Conservation (phyloP, 148 eudicot species). For the Mesembryanthemum crystallinum region DNA sequence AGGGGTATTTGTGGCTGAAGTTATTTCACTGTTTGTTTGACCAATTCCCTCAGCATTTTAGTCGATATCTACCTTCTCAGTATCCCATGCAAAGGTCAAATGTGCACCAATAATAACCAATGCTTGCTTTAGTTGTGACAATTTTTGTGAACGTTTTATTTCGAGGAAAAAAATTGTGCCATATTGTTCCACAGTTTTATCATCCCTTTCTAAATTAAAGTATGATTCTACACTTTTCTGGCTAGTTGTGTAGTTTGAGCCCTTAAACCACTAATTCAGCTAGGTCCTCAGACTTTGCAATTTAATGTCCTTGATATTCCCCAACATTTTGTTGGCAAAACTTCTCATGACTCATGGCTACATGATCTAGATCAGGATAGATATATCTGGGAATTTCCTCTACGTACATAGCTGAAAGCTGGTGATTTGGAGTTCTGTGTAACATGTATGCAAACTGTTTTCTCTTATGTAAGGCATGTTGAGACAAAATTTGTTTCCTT, state of each 20-base stretch:
- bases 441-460: background rate
- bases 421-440: too few species aligned
- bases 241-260: conserved; percentile 4
- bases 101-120: background rate
- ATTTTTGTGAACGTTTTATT: background rate
- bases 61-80: background rate
- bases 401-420: too few species aligned
- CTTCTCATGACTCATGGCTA: too few species aligned
- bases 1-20: background rate
- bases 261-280: background rate
- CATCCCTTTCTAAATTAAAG: background rate
- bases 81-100: background rate
- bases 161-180: background rate
- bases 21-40: background rate
- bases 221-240: background rate
- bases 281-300: background rate
- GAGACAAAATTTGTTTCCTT: background rate
- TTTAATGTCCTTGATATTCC: too few species aligned
- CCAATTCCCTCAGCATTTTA: background rate
- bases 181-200: background rate
- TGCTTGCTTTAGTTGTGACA: background rate
- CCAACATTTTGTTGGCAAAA: too few species aligned
- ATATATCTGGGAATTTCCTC: too few species aligned
- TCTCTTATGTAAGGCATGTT: background rate
- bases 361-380: too few species aligned